Evolutionary conservation across 2,329 filamentous ascomycete species (phyloP).

Genomic region (Fusarium duplospermum): DNA sequence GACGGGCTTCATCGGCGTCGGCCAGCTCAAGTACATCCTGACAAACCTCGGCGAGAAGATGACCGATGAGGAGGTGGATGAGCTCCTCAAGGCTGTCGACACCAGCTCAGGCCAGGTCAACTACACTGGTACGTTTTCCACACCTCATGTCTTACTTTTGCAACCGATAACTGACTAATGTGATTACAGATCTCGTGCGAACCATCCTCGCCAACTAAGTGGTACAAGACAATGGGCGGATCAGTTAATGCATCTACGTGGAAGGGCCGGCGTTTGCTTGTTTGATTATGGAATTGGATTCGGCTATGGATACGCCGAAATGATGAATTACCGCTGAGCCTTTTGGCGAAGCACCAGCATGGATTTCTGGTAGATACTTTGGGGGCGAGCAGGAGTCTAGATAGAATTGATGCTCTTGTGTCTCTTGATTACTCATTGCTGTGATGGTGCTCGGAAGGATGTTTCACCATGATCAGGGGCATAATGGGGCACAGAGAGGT

Average conservation of each 20-base stretch:
- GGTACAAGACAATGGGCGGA: slow-evolving; percentile 35
- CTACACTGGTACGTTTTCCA: slow-evolving; percentile 78
- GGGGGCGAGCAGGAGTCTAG: slow-evolving; percentile 34
- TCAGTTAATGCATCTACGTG: slow-evolving; percentile 49
- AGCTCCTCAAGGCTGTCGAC: slow-evolving; percentile 97
- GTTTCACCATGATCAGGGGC: not conserved
- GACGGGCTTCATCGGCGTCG: slow-evolving; percentile 97
- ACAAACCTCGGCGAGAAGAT: slow-evolving; percentile 99
- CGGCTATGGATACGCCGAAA: slow-evolving; percentile 37
- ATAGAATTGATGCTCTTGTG: slow-evolving; percentile 36
- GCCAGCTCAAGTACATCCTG: slow-evolving; percentile 96
- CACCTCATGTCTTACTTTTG: not conserved
- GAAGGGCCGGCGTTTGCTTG: slow-evolving; percentile 48
- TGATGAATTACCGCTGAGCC: slow-evolving; percentile 42
- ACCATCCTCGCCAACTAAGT: slow-evolving; percentile 85
- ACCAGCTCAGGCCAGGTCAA: slow-evolving; percentile 97
- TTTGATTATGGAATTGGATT: slow-evolving; percentile 45
- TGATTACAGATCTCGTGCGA: slow-evolving; percentile 76
- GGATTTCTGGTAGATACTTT: slow-evolving; percentile 45
- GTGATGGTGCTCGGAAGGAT: not conserved
- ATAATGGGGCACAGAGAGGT: not conserved
- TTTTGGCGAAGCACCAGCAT: slow-evolving; percentile 34
- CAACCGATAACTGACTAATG: not conserved
- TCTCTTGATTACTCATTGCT: slow-evolving; percentile 22
- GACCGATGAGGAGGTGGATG: slow-evolving; percentile 98